phyloP scores from a whole-genome alignment of 2,329 filamentous ascomycete species.

The Tolypocladium paradoxum region DNA sequence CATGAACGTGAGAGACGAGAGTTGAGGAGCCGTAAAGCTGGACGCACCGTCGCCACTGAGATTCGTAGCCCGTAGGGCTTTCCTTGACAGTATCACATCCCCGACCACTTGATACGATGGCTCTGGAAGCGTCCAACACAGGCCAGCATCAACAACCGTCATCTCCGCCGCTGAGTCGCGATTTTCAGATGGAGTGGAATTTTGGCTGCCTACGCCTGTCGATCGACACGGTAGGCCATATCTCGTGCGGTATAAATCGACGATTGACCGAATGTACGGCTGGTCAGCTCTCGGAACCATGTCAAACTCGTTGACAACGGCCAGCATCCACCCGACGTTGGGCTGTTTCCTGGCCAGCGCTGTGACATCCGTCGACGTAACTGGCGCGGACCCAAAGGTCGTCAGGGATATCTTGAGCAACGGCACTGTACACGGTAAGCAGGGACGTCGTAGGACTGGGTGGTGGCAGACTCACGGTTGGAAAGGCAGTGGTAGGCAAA shows the following conservation, averaged over 20 bases:
- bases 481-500: conserved; percentile 1
- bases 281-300: conserved; percentile 10
- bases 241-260: conserved; percentile 9
- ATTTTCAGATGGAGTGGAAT: too few relatives aligned
- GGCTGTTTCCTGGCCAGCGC: background rate
- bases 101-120: background rate
- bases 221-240: conserved; percentile 5
- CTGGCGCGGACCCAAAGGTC: conserved; percentile 12
- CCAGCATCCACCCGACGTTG: conserved; percentile 3
- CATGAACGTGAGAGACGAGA: background rate
- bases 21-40: background rate
- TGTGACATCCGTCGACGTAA: conserved; percentile 7
- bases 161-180: background rate
- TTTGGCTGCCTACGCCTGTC: background rate
- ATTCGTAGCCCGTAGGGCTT: background rate
- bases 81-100: background rate
- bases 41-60: background rate
- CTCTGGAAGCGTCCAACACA: conserved; percentile 1
- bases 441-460: too few relatives aligned
- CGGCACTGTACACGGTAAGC: background rate
- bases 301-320: conserved; percentile 13
- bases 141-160: background rate
- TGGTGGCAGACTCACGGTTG: background rate
- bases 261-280: conserved; percentile 9
- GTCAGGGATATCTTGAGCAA: conserved; percentile 6